A percentile compares a stretch with the other conserved stretches of the same genome.
These are phyloP conservation scores for Scutellaria galericulata DNA, from an alignment of 257 asterid genomes.

Conservation along the genomic window DNA sequence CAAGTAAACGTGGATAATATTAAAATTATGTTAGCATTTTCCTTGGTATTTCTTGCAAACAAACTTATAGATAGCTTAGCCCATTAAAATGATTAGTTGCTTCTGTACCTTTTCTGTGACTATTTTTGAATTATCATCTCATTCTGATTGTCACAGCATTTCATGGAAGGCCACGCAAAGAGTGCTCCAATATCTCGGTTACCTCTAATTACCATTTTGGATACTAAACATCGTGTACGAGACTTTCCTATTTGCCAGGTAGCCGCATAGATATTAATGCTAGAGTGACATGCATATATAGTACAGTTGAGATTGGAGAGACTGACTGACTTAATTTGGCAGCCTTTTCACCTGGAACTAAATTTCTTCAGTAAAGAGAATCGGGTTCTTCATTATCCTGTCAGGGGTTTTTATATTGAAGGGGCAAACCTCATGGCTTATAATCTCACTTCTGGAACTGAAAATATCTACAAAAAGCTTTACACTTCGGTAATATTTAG, in stretches of 20 bases:
- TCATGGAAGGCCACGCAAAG: conserved; percentile 99
- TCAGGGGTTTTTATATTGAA: conserved; percentile 89
- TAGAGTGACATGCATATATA: conserved; percentile 20
- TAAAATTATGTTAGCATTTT: background rate
- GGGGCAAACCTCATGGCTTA: conserved; percentile 94
- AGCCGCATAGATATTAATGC: conserved; percentile 31
- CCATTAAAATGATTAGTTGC: conserved; percentile 7
- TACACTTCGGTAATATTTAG: conserved; percentile 70
- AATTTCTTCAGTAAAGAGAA: conserved; percentile 89
- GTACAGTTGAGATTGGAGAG: conserved; percentile 26
- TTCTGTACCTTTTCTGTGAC: conserved; percentile 21
- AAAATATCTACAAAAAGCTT: conserved; percentile 88
- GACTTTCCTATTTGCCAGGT: conserved; percentile 96
- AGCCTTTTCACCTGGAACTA: conserved; percentile 95
- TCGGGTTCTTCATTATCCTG: conserved; percentile 96
- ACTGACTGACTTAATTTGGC: conserved; percentile 47
- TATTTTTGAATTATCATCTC: conserved; percentile 33
- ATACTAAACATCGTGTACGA: conserved; percentile 67
- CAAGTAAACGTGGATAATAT: conserved; percentile 7
- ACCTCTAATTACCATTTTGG: conserved; percentile 84
- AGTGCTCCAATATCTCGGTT: conserved; percentile 95
- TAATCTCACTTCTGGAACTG: conserved; percentile 88
- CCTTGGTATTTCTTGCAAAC: conserved; percentile 3
- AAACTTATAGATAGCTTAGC: conserved; percentile 21
- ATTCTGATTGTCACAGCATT: conserved; percentile 73